Base-by-base conservation (phyloP, 805 yeast genomes). In the Ogataea philodendri region DNA sequence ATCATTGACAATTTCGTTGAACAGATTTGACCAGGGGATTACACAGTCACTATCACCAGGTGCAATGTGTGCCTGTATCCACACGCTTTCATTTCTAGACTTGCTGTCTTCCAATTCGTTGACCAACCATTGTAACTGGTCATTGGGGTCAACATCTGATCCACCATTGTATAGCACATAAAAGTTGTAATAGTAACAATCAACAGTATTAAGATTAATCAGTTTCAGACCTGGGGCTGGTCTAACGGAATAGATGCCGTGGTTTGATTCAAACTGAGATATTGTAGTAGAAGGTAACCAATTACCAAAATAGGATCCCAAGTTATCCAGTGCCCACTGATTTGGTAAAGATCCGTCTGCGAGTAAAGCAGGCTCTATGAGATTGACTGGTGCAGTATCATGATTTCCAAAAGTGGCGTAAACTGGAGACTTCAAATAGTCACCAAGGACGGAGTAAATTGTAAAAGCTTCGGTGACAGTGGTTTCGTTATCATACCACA, bases 11-110 rank as follows among this genome's bases (percentile, higher is more conserved):
- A 28, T 28, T 11, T 8, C 10, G 15, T 28, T 28, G 24, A 17
- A 28, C n/a, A 28, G 31, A 15, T 28, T 28, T n/a, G 31, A 28
- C 31, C 31, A 28, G 5, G 31, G 31, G 10, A 28, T 15, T 9
- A 19, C 14, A 18, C 31, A 28, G 23, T 28, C 31, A 11, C 21
- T 18, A 15, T 28, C 31, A 4, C 31, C 31, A 9, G 31, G 31
- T 4, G 31, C 31, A 6, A 28, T 17, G 15, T 28, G 31, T 7
- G 15, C 24, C 19, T 28, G 31, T 4, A 28, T 10, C 31, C 31
- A 28, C 9, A 28, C 31, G 14, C 15, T 10, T 11, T 28, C 31
- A 14, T 17, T 17, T 2, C 21, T 11, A 7, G 5, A 11, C 23
- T 19, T 28, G 23, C 31, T 28, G 23, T 28, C 23, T 5, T 11